Conservation (phyloP, 164 flowering plant species). For the Vitis amurensis region DNA sequence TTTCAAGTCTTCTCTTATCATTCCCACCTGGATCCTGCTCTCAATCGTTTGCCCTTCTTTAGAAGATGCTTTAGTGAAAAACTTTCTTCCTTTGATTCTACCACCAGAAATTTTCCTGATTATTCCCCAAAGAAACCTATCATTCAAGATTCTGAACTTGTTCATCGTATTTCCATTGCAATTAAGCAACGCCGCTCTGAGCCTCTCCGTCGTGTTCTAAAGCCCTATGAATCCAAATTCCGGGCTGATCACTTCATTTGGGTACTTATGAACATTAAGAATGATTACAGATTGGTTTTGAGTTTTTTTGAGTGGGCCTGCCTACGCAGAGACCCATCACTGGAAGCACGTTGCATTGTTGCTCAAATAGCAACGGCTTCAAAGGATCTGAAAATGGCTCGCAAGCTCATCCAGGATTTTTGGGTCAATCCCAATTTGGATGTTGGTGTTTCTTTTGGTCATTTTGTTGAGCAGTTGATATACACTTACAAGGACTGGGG, state of each 20-base stretch:
- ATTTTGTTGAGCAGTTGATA: constrained; percentile 50
- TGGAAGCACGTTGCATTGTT: constrained; percentile 64
- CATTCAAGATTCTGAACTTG: constrained; percentile 56
- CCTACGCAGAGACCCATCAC: constrained; percentile 41
- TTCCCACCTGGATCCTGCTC: constrained; percentile 4
- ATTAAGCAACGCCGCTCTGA: constrained; percentile 57
- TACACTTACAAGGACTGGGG: constrained; percentile 81
- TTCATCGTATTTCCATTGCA: constrained; percentile 40
- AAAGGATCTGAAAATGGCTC: constrained; percentile 48
- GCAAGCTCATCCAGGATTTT: constrained; percentile 38
- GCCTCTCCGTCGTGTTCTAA: constrained; percentile 41
- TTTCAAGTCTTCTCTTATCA: constrained; percentile 11
- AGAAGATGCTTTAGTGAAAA: constrained; percentile 17
- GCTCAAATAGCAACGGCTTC: constrained; percentile 57
- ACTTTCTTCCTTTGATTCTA: constrained; percentile 17
- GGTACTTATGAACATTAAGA: constrained; percentile 62
- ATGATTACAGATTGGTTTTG: constrained; percentile 51
- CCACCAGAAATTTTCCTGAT: constrained; percentile 59
- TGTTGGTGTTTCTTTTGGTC: constrained; percentile 21
- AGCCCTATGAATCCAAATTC: constrained; percentile 53
- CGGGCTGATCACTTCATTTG: constrained; percentile 57
- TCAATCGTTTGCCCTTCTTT: constrained; percentile 6
- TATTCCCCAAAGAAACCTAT: constrained; percentile 64
- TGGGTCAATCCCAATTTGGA: constrained; percentile 45
- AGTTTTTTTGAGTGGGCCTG: constrained; percentile 62